Conservation (phyloP, 1,139 yeast species). For the Blastobotrys proliferans region DNA sequence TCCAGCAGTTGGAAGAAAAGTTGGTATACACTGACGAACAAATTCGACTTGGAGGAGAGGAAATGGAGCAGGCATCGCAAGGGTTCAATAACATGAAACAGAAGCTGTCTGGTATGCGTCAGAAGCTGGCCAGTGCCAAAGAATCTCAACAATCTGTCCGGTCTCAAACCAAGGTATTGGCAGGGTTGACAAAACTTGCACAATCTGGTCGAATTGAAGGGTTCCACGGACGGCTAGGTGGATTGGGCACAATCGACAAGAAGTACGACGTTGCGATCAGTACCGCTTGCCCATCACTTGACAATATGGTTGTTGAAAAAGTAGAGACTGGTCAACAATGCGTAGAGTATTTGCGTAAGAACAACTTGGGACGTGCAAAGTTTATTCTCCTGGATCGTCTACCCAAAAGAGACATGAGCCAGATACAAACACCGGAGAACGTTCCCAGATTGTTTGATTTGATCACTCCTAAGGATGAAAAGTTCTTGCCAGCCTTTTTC, state of each 20-base stretch:
- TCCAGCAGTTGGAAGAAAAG: slow-evolving; percentile 25
- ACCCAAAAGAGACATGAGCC: slow-evolving; percentile 54
- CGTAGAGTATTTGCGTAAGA: slow-evolving; percentile 78
- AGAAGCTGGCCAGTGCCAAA: slow-evolving; percentile 61
- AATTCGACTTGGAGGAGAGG: slow-evolving; percentile 54
- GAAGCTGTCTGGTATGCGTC: slow-evolving; percentile 54
- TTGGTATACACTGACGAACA: slow-evolving; percentile 49
- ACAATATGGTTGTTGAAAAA: slow-evolving; percentile 89
- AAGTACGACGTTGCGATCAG: slow-evolving; percentile 89
- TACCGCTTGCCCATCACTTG: slow-evolving; percentile 89
- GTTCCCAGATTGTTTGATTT: slow-evolving; percentile 84
- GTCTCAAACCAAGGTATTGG: slow-evolving; percentile 69
- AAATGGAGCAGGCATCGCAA: slow-evolving; percentile 47
- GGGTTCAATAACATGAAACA: slow-evolving; percentile 51
- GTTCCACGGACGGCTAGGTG: slow-evolving; percentile 87
- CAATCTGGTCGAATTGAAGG: slow-evolving; percentile 83
- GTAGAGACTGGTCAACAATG: slow-evolving; percentile 93
- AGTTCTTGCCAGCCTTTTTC: slow-evolving; percentile 83
- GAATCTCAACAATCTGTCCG: slow-evolving; percentile 53
- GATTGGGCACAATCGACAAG: slow-evolving; percentile 82
- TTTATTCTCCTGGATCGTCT: slow-evolving; percentile 78
- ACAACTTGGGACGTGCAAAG: slow-evolving; percentile 83
- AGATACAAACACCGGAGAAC: slow-evolving; percentile 68
- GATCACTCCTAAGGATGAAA: slow-evolving; percentile 58
- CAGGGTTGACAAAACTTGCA: slow-evolving; percentile 64